phyloP scores from a whole-genome alignment of 2,329 filamentous ascomycete genomes.

The Fusarium humuli region DNA sequence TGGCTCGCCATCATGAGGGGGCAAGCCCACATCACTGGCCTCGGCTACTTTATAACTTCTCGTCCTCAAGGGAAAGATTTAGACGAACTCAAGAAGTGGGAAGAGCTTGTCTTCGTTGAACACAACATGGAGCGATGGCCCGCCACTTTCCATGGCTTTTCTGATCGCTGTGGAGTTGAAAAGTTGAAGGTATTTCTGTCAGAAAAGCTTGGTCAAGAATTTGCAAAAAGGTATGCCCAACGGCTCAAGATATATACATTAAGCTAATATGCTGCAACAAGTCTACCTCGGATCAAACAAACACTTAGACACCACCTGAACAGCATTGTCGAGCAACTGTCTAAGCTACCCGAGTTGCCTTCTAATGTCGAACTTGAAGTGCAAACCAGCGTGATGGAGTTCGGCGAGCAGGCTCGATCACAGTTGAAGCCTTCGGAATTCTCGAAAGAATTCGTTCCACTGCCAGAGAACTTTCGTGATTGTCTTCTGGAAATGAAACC shows the following conservation, averaged over 20 bases:
- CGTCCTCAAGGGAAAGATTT: slow-evolving; percentile 69
- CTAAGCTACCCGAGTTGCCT: slow-evolving; percentile 73
- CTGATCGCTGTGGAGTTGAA: slow-evolving; percentile 64
- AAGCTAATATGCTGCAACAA: slow-evolving; percentile 39
- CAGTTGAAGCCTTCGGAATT: slow-evolving; percentile 59
- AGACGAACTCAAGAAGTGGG: slow-evolving; percentile 63
- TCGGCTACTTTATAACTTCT: slow-evolving; percentile 85
- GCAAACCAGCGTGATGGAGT: slow-evolving; percentile 66
- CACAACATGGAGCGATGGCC: slow-evolving; percentile 60
- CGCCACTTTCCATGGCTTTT: slow-evolving; percentile 58
- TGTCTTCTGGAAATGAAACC: slow-evolving; percentile 61
- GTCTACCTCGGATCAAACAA: slow-evolving; percentile 64
- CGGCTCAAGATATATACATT: neutral
- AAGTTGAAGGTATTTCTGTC: slow-evolving; percentile 65
- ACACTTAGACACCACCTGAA: slow-evolving; percentile 64
- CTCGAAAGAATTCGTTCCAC: slow-evolving; percentile 56
- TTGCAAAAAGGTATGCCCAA: slow-evolving; percentile 60
- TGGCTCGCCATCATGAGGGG: slow-evolving; percentile 74
- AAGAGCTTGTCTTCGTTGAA: slow-evolving; percentile 64
- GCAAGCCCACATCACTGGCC: slow-evolving; percentile 70
- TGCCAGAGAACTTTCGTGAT: slow-evolving; percentile 64
- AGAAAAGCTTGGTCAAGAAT: slow-evolving; percentile 64
- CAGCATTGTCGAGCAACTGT: slow-evolving; percentile 66
- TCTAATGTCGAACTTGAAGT: slow-evolving; percentile 75
- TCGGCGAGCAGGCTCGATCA: slow-evolving; percentile 66